A percentile compares a stretch with the other conserved stretches of the same genome.
These are phyloP conservation scores for Puccinia triticina DNA, from an alignment of 1,284 basidiomycete genomes.

Conservation along the genomic window DNA sequence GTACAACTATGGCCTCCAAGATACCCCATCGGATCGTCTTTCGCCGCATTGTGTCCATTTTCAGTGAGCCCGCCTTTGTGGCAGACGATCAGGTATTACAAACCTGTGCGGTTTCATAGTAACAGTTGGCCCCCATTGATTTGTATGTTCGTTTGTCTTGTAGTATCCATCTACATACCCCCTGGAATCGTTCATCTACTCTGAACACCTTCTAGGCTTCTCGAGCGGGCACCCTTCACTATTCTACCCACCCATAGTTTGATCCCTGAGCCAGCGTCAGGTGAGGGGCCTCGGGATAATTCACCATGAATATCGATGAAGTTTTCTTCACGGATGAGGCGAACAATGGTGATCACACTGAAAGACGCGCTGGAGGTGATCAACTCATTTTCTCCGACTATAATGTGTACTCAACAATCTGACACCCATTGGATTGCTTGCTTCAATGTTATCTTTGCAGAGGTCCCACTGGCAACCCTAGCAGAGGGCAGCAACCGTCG, in stretches of 20 bases:
- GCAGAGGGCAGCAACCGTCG: background rate
- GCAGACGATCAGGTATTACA: background rate
- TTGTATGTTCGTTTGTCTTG: background rate
- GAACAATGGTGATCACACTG: background rate
- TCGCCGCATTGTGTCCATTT: background rate
- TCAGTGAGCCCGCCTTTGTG: background rate
- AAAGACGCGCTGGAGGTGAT: background rate
- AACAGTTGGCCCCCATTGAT: too few relatives aligned
- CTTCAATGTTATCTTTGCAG: background rate
- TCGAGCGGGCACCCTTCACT: background rate
- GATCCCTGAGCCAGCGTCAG: background rate
- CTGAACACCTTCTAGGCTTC: too few relatives aligned
- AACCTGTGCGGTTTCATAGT: too few relatives aligned
- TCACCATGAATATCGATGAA: constrained; percentile 17
- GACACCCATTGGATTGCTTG: too few relatives aligned
- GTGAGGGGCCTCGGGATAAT: background rate
- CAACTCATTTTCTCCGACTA: background rate
- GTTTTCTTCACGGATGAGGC: background rate
- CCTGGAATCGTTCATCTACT: too few relatives aligned
- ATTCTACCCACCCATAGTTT: background rate
- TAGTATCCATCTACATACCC: background rate
- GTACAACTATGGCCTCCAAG: too few relatives aligned
- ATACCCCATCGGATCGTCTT: too few relatives aligned
- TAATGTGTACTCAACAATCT: background rate
- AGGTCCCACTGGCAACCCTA: background rate